Percentiles rank a stretch among this genome's conserved stretches.
Evolutionary conservation across 164 flowering plant genomes (phyloP).

Genomic region (Amborella trichopoda): DNA sequence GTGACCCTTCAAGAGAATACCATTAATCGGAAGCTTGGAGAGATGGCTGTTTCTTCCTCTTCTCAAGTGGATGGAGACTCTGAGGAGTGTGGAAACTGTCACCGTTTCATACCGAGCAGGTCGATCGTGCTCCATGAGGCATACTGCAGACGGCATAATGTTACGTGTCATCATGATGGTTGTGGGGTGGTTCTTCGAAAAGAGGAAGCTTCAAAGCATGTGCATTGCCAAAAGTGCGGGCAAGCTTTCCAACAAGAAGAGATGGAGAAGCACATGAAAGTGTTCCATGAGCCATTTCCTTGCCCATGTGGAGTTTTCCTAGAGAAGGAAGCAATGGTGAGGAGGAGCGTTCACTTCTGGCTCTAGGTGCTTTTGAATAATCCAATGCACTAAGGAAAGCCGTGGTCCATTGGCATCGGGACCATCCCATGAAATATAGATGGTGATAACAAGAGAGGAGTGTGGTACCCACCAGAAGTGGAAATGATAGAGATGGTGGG

Average conservation of each 20-base stretch:
- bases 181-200: conserved; percentile 80
- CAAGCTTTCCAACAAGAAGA: conserved; percentile 61
- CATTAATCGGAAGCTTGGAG: conserved; percentile 25
- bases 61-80: conserved; percentile 37
- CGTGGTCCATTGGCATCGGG: too few relatives aligned
- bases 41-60: conserved; percentile 34
- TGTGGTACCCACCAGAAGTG: too few relatives aligned
- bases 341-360: conserved; percentile 5
- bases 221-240: conserved; percentile 78
- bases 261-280: conserved; percentile 87
- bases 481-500: too few relatives aligned
- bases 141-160: conserved; percentile 75
- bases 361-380: too few relatives aligned
- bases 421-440: too few relatives aligned
- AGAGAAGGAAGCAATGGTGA: conserved; percentile 92
- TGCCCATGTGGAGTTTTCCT: conserved; percentile 79
- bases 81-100: conserved; percentile 72
- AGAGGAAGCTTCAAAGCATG: conserved; percentile 61
- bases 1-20: conserved; percentile 34
- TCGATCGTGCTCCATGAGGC: conserved; percentile 85
- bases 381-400: too few relatives aligned
- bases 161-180: conserved; percentile 56
- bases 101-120: conserved; percentile 62
- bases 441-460: too few relatives aligned
- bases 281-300: conserved; percentile 81